A percentile compares a stretch with the other conserved stretches of the same genome.
Conservation (phyloP, 495 filamentous ascomycete genomes). For the Daldinia concentrica region DNA sequence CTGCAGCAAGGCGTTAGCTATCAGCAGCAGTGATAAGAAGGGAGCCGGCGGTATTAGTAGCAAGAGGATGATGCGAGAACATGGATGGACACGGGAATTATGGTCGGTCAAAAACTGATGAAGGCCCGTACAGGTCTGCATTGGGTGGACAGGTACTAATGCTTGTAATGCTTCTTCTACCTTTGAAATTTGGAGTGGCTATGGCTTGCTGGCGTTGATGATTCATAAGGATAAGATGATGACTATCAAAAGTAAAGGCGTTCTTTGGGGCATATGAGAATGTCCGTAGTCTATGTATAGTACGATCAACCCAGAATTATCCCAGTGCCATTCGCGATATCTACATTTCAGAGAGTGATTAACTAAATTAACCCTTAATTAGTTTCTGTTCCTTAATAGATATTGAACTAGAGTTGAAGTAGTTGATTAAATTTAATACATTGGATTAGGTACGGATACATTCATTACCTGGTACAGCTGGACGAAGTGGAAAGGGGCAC, state of each 20-base stretch:
- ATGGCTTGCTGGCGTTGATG: slow-evolving; percentile 32
- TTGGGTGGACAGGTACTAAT: not conserved
- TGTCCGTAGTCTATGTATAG: slow-evolving; percentile 16
- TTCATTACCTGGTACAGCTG: no score
- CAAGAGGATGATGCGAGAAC: slow-evolving; percentile 64
- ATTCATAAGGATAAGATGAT: slow-evolving; percentile 22
- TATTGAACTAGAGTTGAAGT: not conserved
- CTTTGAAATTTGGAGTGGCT: slow-evolving; percentile 11
- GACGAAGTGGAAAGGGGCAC: not conserved
- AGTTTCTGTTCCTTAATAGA: not conserved
- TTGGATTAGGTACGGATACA: no score
- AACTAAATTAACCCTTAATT: not conserved
- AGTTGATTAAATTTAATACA: not conserved
- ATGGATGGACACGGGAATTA: slow-evolving; percentile 62
- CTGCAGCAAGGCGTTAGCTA: slow-evolving; percentile 76
- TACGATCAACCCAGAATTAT: slow-evolving; percentile 10
- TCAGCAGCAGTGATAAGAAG: slow-evolving; percentile 64
- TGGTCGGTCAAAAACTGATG: slow-evolving; percentile 58
- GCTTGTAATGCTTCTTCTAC: slow-evolving; percentile 6
- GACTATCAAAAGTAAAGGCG: slow-evolving; percentile 35
- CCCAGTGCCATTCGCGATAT: not conserved
- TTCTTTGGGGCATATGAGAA: slow-evolving; percentile 24
- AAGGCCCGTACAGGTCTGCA: not conserved
- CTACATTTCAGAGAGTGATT: not conserved
- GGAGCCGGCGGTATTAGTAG: slow-evolving; percentile 47